These are phyloP conservation scores for Linum tenue DNA, from an alignment of 345 rosid genomes.

Conservation along the genomic window DNA sequence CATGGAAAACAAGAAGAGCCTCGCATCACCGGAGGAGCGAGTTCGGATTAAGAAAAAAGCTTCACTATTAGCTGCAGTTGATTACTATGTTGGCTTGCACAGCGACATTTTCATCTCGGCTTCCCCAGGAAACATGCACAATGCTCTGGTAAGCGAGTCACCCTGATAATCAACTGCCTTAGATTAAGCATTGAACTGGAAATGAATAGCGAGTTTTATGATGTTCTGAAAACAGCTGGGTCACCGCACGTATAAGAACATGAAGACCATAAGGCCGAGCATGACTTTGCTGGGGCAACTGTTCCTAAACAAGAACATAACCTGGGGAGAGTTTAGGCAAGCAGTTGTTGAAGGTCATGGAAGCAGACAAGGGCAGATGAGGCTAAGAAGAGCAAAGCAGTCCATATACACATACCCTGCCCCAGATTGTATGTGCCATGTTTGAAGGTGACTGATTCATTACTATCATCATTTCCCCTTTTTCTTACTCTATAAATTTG, in stretches of 20 bases:
- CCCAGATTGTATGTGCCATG: slow-evolving; percentile 89
- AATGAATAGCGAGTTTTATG: neutral
- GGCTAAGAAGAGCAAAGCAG: slow-evolving; percentile 68
- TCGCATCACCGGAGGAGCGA: slow-evolving; percentile 64
- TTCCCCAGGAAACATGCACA: slow-evolving; percentile 98
- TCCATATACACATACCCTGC: slow-evolving; percentile 93
- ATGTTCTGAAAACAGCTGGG: slow-evolving; percentile 49
- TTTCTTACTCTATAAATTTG: neutral
- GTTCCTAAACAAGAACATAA: slow-evolving; percentile 71
- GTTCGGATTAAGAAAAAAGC: slow-evolving; percentile 69
- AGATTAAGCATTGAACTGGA: neutral
- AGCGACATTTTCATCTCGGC: slow-evolving; percentile 89
- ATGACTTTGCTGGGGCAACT: slow-evolving; percentile 73
- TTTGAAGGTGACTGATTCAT: slow-evolving; percentile 19
- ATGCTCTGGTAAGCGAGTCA: slow-evolving; percentile 52
- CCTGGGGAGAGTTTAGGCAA: slow-evolving; percentile 72
- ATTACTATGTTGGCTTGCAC: slow-evolving; percentile 79
- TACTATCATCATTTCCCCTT: neutral
- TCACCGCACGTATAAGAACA: slow-evolving; percentile 68
- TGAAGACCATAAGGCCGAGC: slow-evolving; percentile 85
- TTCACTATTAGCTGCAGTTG: slow-evolving; percentile 81
- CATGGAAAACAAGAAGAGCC: slow-evolving; percentile 92
- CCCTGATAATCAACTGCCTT: neutral
- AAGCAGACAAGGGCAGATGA: slow-evolving; percentile 73
- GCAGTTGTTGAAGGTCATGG: slow-evolving; percentile 74